Evolutionary conservation across 345 rosid genomes (phyloP), one percentile per base, ranked within the genome.

Genomic region (Melaleuca alternifolia): DNA sequence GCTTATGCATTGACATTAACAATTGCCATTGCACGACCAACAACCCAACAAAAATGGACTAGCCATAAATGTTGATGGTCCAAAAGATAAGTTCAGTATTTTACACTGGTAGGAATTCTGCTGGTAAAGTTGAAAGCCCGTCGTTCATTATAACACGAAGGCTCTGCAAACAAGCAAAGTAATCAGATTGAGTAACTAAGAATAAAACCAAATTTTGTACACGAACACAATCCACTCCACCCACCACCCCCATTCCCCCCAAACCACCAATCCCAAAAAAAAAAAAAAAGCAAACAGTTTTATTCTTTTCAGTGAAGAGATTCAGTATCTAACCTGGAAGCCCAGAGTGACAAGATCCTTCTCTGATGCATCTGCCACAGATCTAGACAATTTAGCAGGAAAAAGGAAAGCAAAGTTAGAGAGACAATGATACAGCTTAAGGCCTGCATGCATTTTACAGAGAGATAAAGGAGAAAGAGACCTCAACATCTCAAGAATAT

Each of bases 401-500:
- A 82, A 86, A 28, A 59, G 56, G 48, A 84, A 26, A 50, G 84
- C 54, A 86, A 37, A n/a, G 83, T 54, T 79, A 84, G 20, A 82
- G 7, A 61, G 26, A 50, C 46, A 37, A 76, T 16, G 85, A 84
- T 52, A 44, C 54, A 41, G 15, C 56, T 41, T 41, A 41, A 61
- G 51, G 54, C 82, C 77, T n/a, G 33, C 85, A 82, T 54, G 85
- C 76, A 83, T 71, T 13, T 33, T 33, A 33, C 7, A 71, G 7
- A 71, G 48, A 71, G 41, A 84, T 18, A 10, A 28, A 33, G 75
- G 30, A 86, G 54, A 91, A 51, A 83, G 89, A 89, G 87, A 97
- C 99, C 99, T 94, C 93, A 97, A 91, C 92, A 94, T 91, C 89
- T 95, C 99, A 89, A 97, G 98, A 90, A 97, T 95, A 89, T 91